A percentile compares a stretch with the other conserved stretches of the same genome.
These are phyloP conservation scores for Myxozyma sirexii DNA, from an alignment of 805 yeast genomes.

Conservation along the genomic window DNA sequence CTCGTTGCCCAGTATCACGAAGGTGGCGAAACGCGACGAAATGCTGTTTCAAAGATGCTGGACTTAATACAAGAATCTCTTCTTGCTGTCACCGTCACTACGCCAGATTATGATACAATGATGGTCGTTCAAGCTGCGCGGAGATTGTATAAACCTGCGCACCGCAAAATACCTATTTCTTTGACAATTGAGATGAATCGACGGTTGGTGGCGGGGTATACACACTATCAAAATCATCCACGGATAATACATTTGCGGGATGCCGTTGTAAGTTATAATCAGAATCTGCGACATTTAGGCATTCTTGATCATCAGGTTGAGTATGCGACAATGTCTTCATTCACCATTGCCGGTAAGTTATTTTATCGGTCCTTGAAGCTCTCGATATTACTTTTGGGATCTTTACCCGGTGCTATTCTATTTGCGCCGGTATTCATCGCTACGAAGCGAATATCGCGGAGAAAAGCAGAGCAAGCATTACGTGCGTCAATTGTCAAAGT, in stretches of 20 bases:
- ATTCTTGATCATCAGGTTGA: conserved; percentile 75
- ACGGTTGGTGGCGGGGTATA: conserved; percentile 79
- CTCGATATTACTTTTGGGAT: conserved; percentile 57
- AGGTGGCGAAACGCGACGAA: conserved; percentile 66
- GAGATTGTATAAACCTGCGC: conserved; percentile 77
- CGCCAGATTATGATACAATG: conserved; percentile 85
- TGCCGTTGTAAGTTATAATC: conserved; percentile 71
- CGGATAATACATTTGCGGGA: conserved; percentile 60
- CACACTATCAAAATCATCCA: conserved; percentile 71
- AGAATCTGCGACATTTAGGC: conserved; percentile 62
- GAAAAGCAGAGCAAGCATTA: conserved; percentile 76
- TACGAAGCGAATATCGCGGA: conserved; percentile 70
- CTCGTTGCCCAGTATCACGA: conserved; percentile 65
- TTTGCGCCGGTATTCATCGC: conserved; percentile 87
- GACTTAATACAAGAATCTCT: conserved; percentile 72
- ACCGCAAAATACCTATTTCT: conserved; percentile 73
- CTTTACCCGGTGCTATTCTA: conserved; percentile 85
- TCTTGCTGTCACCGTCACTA: conserved; percentile 81
- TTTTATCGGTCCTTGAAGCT: conserved; percentile 61
- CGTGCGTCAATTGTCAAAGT: conserved; percentile 88
- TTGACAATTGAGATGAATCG: conserved; percentile 89
- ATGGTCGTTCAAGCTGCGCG: conserved; percentile 91
- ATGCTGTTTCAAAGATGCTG: conserved; percentile 71
- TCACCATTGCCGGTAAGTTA: conserved; percentile 51
- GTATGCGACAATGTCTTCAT: conserved; percentile 53